Conservation (phyloP, 257 asterid genomes). For the Petunia secreta region DNA sequence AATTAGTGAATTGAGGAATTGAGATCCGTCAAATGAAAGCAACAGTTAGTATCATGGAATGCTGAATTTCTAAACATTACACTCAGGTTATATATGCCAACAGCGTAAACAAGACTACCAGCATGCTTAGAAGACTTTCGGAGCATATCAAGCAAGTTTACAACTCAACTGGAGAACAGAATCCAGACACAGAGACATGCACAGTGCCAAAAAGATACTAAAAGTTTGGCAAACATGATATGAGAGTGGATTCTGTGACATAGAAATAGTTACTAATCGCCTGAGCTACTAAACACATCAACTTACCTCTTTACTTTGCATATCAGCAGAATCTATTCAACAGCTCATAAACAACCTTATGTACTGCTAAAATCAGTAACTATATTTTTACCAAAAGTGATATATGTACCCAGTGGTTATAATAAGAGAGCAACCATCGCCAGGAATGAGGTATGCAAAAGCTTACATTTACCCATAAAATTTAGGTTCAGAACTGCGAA, state of each 20-base stretch:
- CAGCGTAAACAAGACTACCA: background rate
- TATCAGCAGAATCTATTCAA: background rate
- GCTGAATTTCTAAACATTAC: background rate
- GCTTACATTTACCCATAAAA: background rate
- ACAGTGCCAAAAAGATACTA: background rate
- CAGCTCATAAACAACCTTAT: background rate
- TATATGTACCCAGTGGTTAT: background rate
- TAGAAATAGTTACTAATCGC: slow-evolving; percentile 1
- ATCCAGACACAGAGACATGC: background rate
- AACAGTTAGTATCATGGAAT: background rate
- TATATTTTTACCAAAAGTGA: background rate
- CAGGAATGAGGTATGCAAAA: background rate
- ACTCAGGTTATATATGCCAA: background rate
- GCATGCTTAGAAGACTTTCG: background rate
- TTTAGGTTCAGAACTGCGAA: slow-evolving; percentile 14
- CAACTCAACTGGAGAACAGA: background rate
- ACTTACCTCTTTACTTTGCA: slow-evolving; percentile 12
- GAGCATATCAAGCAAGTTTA: slow-evolving; percentile 23
- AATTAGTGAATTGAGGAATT: slow-evolving; percentile 10
- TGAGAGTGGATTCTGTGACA: slow-evolving; percentile 16
- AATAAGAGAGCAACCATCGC: slow-evolving; percentile 4
- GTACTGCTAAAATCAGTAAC: background rate
- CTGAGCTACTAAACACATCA: slow-evolving; percentile 2
- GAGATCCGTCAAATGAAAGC: background rate
- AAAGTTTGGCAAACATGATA: background rate